Conservation (phyloP, 2,329 filamentous ascomycete species). For the Daldinia sp. region DNA sequence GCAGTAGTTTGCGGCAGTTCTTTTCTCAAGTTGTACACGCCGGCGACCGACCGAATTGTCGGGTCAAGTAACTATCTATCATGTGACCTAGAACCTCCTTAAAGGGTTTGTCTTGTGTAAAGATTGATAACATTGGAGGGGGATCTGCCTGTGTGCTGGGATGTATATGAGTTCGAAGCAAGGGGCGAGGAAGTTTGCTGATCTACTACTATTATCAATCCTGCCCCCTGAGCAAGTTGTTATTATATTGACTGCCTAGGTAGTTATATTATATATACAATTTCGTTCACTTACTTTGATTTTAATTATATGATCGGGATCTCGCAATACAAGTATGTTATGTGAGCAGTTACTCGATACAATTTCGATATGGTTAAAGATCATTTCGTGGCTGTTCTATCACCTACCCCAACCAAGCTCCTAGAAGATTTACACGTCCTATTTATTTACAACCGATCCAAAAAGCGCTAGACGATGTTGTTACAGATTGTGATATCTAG, state of each 20-base stretch:
- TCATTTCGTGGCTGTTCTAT: neutral
- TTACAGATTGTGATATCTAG: neutral
- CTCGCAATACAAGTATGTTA: too few relatives aligned
- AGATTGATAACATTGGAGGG: neutral
- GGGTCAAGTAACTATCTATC: neutral
- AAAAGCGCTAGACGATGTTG: neutral
- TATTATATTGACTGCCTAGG: neutral
- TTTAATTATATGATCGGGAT: neutral
- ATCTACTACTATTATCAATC: constrained; percentile 12
- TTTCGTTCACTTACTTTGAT: neutral
- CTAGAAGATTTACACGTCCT: neutral
- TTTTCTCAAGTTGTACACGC: neutral
- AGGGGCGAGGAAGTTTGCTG: constrained; percentile 23
- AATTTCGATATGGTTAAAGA: neutral
- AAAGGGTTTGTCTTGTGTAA: neutral
- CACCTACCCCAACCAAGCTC: neutral
- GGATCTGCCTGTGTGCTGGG: neutral
- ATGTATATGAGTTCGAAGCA: constrained; percentile 1
- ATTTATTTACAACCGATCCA: neutral
- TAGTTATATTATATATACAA: constrained; percentile 2
- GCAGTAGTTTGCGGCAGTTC: constrained; percentile 1
- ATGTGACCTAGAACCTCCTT: neutral
- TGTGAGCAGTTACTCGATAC: neutral
- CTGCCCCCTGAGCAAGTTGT: constrained; percentile 11
- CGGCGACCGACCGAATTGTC: neutral